phyloP scores from a whole-genome alignment of 2,329 filamentous ascomycete genomes.

The Trichoderma brevicompactum region DNA sequence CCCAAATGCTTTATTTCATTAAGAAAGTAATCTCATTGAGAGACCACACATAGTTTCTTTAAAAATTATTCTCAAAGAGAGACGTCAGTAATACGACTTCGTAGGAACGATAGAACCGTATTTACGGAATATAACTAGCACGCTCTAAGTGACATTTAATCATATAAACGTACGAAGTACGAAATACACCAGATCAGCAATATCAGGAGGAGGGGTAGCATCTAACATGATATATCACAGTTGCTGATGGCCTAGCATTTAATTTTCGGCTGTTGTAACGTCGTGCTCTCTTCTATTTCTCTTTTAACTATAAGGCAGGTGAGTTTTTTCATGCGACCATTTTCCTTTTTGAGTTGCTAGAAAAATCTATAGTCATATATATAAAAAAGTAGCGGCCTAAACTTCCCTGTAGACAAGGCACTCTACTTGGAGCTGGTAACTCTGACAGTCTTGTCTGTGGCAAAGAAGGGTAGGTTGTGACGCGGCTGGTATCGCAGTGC shows the following conservation, averaged over 20 bases:
- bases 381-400: neutral
- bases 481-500: neutral
- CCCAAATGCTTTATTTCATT: too few relatives aligned
- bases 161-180: too few relatives aligned
- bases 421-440: too few relatives aligned
- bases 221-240: neutral
- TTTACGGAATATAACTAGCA: too few relatives aligned
- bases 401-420: neutral
- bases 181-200: too few relatives aligned
- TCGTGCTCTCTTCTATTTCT: neutral
- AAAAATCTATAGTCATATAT: neutral
- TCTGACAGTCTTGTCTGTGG: neutral
- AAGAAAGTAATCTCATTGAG: too few relatives aligned
- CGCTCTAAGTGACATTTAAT: too few relatives aligned
- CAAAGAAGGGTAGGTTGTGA: neutral
- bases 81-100: too few relatives aligned
- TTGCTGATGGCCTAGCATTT: too few relatives aligned
- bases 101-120: too few relatives aligned
- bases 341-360: neutral
- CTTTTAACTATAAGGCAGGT: neutral
- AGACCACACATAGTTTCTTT: too few relatives aligned
- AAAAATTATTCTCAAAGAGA: too few relatives aligned
- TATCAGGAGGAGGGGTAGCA: neutral
- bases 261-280: constrained; percentile 15
- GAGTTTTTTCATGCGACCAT: neutral